Evolutionary conservation across 352 stramenopile genomes (phyloP), one percentile per base, ranked within the genome.

Genomic region (Phytopythium sindhum): DNA sequence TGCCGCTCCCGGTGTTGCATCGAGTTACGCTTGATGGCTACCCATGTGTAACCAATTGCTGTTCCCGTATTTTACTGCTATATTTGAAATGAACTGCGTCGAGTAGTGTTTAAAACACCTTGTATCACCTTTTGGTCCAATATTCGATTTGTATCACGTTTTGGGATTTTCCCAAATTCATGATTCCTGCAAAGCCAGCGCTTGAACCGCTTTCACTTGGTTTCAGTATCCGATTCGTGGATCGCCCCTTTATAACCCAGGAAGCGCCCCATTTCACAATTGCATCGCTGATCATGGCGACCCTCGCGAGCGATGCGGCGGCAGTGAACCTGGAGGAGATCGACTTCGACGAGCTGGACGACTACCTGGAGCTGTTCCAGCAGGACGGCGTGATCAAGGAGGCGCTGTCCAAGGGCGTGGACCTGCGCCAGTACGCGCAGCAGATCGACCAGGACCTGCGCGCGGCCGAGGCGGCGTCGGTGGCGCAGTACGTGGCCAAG

Each of bases 291-390:
- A 41, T 47, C 41, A 47, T 47, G 37, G 37, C 37, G 47, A 53
- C 29, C 12, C 64, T 60, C 28, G 57, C 44, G 2, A 19, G 24
- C 10, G 52, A 45, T 23, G 55, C 58, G 69, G 68, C 57, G 70
- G 44, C 59, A 19, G 68, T 89, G 52, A 78, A 90, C 59, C 67
- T 95, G 33, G 86, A 96, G 55, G 91, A 97, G 61, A 97, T 98
- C 75, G 88, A 98, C 77, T 97, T 98, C 61, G 88, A 93, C 62
- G 91, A 96, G 72, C 85, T 98, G 31, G 91, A 97, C 64, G 91
- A 98, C 64, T 97, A 98, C 75, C 68, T 98, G 48, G 91, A 95
- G 76, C 75, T 92, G n/a, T 98, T 98, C 73, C 93, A 98, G 75
- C 84, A 97, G 68, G 91, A 98, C 56, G 89, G 89, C 61, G 84